Base-by-base conservation (phyloP, 2,329 filamentous ascomycete species). In the Calonectria leucothoes region DNA sequence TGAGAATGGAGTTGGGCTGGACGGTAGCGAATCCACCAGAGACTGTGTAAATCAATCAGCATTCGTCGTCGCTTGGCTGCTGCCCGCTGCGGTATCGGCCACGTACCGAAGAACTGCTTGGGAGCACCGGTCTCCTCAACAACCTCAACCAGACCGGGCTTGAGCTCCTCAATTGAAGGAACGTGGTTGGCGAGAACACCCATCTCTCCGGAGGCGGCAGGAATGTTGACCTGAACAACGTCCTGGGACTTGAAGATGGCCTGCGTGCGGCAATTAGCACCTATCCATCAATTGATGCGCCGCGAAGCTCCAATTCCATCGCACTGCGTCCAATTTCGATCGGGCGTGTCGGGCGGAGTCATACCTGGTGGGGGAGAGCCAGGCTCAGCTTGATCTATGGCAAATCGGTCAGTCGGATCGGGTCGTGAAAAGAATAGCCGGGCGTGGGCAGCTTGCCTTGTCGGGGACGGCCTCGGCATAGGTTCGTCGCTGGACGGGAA, bases 61-160 rank as follows among this genome's bases (percentile, higher is more conserved):
- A 66, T 64, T 66, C 63, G 59, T 68, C 57, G 23, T 31, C 17
- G 25, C 8, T 45, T 17, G 61, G 25, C 59, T 63, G 33, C 52
- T 42, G 37, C 49, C 71, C 70, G 37, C 63, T 70, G 48, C 59
- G 37, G 64, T 48, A 67, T 66, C 63, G 59, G 78, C 70, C 71
- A 93, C 95, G 82, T 94, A 98, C 96, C 91, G 94, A 99, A 99
- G 90, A 97, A 99, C 88, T 97, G 95, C 93, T 99, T 99, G 94
- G 86, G 89, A 84, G 90, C 90, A 84, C 95, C 94, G 84, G 89
- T 91, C 91, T 99, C 97, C 91, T 98, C 96, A 80, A 98, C 92
- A 84, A 99, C 91, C 91, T 98, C 96, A 81, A 99, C 91, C 81
- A 98, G 89, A 83, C 97, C 97, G 75, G 97, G 96, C 92, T 97